A percentile compares a stretch with the other conserved stretches of the same genome.
phyloP scores from a whole-genome alignment of 768 basidiomycete species.

The Russula griseocarnosa region DNA sequence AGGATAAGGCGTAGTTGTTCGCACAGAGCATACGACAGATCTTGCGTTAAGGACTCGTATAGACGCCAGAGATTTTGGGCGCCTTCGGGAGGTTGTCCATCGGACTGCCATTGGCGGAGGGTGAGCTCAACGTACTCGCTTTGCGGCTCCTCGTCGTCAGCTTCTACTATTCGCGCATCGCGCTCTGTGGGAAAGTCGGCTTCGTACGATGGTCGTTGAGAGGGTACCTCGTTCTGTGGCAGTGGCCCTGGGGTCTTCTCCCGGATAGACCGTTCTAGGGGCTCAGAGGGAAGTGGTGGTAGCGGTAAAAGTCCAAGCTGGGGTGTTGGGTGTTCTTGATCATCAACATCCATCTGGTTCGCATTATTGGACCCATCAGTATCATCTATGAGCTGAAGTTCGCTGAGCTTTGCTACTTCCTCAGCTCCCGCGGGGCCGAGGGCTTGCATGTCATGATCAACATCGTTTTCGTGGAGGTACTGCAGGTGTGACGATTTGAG shows the following conservation, averaged over 20 bases:
- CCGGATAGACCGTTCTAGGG: conserved; percentile 31
- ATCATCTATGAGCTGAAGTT: conserved; percentile 73
- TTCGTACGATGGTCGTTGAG: conserved; percentile 18
- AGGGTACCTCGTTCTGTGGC: conserved; percentile 35
- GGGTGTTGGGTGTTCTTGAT: conserved; percentile 32
- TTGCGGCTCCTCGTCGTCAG: conserved; percentile 32
- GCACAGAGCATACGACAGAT: conserved; percentile 87
- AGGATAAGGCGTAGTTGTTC: conserved; percentile 96
- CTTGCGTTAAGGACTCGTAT: conserved; percentile 86
- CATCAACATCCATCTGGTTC: conserved; percentile 49
- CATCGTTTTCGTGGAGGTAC: conserved; percentile 68
- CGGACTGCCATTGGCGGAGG: conserved; percentile 57
- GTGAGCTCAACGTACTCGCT: conserved; percentile 44
- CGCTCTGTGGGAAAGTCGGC: conserved; percentile 28
- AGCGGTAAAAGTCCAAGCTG: conserved; percentile 20
- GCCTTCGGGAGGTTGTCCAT: conserved; percentile 50
- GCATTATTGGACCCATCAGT: conserved; percentile 36
- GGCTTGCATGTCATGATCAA: conserved; percentile 76
- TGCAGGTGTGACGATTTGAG: conserved; percentile 57
- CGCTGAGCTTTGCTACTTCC: conserved; percentile 73
- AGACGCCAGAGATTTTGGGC: conserved; percentile 84
- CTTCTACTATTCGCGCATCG: conserved; percentile 28
- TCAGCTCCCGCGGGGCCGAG: conserved; percentile 85
- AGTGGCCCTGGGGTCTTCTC: conserved; percentile 47
- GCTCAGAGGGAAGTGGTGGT: conserved; percentile 32